Conservation (phyloP, 106 monocot genomes). For the Apostasia ramifera region DNA sequence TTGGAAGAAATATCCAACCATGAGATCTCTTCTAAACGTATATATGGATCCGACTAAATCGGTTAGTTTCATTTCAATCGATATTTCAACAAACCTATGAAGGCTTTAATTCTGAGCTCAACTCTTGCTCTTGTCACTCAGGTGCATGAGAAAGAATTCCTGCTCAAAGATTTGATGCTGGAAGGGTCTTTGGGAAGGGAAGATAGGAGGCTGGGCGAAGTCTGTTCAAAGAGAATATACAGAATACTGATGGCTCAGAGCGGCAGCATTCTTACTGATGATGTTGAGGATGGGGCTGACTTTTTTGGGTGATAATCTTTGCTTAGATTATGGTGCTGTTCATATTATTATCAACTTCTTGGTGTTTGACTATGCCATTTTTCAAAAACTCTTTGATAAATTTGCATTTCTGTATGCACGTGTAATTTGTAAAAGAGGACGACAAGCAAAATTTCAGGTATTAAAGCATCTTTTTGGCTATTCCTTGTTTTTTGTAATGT, state of each 20-base stretch:
- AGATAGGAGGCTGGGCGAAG: constrained; percentile 59
- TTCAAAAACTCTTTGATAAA: not conserved
- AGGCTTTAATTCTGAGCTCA: not conserved
- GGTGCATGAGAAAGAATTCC: constrained; percentile 75
- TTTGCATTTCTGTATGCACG: too few relatives aligned
- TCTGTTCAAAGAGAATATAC: constrained; percentile 68
- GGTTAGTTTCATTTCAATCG: constrained; percentile 21
- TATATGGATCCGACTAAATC: constrained; percentile 72
- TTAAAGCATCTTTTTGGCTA: too few relatives aligned
- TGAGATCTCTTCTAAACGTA: constrained; percentile 69
- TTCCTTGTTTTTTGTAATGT: too few relatives aligned
- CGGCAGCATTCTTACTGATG: constrained; percentile 54
- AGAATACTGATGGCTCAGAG: constrained; percentile 72
- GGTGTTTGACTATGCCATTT: not conserved
- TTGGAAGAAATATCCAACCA: constrained; percentile 77
- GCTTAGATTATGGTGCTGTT: not conserved
- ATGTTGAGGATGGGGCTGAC: constrained; percentile 67
- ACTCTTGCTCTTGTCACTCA: constrained; percentile 11
- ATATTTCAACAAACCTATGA: not conserved
- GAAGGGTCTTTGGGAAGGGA: constrained; percentile 48
- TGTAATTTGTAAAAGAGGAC: too few relatives aligned
- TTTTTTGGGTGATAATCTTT: constrained; percentile 18
- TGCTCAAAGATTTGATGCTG: constrained; percentile 59
- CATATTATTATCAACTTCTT: not conserved
- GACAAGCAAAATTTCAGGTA: too few relatives aligned